These are phyloP conservation scores for Aspergillus fischeri DNA, from an alignment of 2,329 filamentous ascomycete species.

Conservation along the genomic window DNA sequence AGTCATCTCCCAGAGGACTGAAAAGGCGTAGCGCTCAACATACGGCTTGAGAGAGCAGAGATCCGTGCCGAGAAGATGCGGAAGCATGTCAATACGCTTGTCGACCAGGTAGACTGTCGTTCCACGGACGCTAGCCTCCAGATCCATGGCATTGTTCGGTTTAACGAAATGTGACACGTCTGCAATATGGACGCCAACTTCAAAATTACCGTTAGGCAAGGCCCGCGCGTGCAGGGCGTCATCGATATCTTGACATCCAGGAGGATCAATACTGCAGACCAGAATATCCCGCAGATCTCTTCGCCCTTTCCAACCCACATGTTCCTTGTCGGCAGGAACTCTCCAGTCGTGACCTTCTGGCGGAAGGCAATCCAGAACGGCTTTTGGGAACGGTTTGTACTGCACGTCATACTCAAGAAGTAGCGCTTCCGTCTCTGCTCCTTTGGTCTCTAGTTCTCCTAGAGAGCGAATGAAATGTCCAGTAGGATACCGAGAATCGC, in stretches of 20 bases:
- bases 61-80: conserved; percentile 91
- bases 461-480: conserved; percentile 92
- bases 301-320: conserved; percentile 82
- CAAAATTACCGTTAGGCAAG: conserved; percentile 86
- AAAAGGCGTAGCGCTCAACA: conserved; percentile 90
- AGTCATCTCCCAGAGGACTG: conserved; percentile 83
- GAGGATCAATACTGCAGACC: conserved; percentile 95
- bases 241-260: conserved; percentile 96
- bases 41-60: conserved; percentile 95
- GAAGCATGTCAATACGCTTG: conserved; percentile 99
- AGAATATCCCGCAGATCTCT: conserved; percentile 79
- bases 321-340: conserved; percentile 72
- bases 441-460: conserved; percentile 91
- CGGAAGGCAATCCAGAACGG: conserved; percentile 88
- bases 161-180: conserved; percentile 99
- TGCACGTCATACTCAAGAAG: conserved; percentile 96
- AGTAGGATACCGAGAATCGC: conserved; percentile 85
- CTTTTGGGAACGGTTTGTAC: conserved; percentile 94
- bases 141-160: conserved; percentile 94
- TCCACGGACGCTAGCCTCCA: conserved; percentile 86
- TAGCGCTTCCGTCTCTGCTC: conserved; percentile 93
- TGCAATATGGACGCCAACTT: conserved; percentile 96
- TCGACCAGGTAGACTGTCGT: conserved; percentile 97
- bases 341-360: conserved; percentile 90
- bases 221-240: conserved; percentile 86